phyloP scores from a whole-genome alignment of 345 rosid genomes.

The Ricinus communis region DNA sequence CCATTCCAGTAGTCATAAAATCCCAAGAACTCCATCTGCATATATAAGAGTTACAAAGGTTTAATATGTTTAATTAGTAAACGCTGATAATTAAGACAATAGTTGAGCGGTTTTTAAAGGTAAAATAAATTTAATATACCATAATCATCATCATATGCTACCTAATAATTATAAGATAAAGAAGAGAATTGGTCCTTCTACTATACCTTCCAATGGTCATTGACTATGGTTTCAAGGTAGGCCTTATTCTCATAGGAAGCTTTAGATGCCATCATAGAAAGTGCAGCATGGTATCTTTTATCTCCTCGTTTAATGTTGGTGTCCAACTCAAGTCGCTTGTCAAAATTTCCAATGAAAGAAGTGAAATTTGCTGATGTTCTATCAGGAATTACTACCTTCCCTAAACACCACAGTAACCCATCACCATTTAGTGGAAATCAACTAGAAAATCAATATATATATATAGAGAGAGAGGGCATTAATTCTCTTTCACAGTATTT shows the following conservation, averaged over 20 bases:
- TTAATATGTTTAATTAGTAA: neutral
- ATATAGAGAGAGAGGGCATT: no score
- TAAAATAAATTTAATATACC: no score
- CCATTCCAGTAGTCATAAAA: slow-evolving; percentile 65
- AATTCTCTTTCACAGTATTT: no score
- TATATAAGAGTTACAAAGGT: neutral
- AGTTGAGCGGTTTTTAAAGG: no score
- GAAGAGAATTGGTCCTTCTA: no score
- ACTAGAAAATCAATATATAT: no score
- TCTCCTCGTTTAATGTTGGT: slow-evolving; percentile 37
- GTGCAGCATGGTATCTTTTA: slow-evolving; percentile 43
- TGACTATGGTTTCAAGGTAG: slow-evolving; percentile 39
- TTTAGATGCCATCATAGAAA: slow-evolving; percentile 70
- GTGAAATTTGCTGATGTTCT: slow-evolving; percentile 39
- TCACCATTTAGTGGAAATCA: no score
- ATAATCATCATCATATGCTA: no score
- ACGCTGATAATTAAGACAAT: neutral
- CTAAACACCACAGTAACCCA: slow-evolving; percentile 28
- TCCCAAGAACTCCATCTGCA: slow-evolving; percentile 66
- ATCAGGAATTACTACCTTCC: slow-evolving; percentile 45
- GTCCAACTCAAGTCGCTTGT: slow-evolving; percentile 51
- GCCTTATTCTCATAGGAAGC: slow-evolving; percentile 62
- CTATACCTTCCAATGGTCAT: slow-evolving; percentile 64
- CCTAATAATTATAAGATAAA: no score
- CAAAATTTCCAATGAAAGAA: slow-evolving; percentile 47